A percentile compares a stretch with the other conserved stretches of the same genome.
Conservation (phyloP, 768 basidiomycete genomes). For the Filobasidium wieringae region DNA sequence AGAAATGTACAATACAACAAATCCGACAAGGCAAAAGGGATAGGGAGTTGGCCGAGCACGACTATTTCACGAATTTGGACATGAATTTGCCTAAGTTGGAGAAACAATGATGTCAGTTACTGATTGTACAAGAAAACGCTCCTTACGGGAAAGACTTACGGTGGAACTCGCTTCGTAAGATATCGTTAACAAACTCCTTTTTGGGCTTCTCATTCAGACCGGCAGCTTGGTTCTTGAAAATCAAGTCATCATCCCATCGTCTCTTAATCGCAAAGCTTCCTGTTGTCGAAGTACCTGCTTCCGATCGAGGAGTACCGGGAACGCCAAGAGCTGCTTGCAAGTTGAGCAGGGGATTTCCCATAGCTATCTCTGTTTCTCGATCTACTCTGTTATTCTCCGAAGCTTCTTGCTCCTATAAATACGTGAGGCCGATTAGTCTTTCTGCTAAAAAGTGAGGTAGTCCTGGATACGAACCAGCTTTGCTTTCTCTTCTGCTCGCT, state of each 20-base stretch:
- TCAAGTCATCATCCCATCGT: conserved; percentile 93
- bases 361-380: conserved; percentile 73
- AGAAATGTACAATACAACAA: background rate
- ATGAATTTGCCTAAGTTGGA: conserved; percentile 8
- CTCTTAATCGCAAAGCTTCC: conserved; percentile 84
- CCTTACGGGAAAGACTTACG: conserved; percentile 23
- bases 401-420: conserved; percentile 56
- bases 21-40: background rate
- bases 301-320: conserved; percentile 39
- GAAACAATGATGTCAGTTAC: background rate
- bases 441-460: background rate
- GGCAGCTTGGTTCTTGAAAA: conserved; percentile 97
- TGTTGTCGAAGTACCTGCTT: conserved; percentile 49
- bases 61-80: conserved; percentile 3
- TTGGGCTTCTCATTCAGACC: conserved; percentile 49
- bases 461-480: conserved; percentile 41
- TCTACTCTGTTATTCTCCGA: conserved; percentile 46
- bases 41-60: too few species aligned
- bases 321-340: conserved; percentile 74
- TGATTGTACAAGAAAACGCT: background rate
- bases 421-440: background rate
- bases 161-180: conserved; percentile 54
- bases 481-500: conserved; percentile 84
- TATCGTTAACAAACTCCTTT: conserved; percentile 87
- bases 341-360: conserved; percentile 76